phyloP scores from a whole-genome alignment of 2,329 filamentous ascomycete genomes.

The Fusarium kyushuense region DNA sequence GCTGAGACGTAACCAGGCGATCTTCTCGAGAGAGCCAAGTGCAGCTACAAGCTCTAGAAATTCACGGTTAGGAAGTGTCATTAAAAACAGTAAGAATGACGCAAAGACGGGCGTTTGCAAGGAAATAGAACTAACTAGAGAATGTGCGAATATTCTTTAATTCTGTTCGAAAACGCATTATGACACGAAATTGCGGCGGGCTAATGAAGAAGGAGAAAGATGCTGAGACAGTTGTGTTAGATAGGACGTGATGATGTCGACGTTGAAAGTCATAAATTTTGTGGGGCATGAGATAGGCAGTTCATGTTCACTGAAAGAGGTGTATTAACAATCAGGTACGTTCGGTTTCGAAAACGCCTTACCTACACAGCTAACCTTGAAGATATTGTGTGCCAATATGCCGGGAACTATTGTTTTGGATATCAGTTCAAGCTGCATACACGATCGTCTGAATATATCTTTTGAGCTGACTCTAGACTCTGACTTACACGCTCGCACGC shows the following conservation, averaged over 20 bases:
- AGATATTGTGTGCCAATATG: too few species aligned
- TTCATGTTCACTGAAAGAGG: not conserved
- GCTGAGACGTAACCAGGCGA: constrained; percentile 91
- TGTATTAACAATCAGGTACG: not conserved
- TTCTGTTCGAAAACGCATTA: constrained; percentile 75
- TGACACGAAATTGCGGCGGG: constrained; percentile 40
- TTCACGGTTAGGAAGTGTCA: constrained; percentile 5
- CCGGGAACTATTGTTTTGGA: not conserved
- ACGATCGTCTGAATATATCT: not conserved
- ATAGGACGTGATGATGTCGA: constrained; percentile 26
- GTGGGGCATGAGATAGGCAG: constrained; percentile 24
- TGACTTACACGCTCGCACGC: too few species aligned
- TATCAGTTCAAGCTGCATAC: not conserved
- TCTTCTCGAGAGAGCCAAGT: constrained; percentile 77
- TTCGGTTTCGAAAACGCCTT: too few species aligned
- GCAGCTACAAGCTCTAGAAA: constrained; percentile 71
- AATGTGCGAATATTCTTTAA: constrained; percentile 75
- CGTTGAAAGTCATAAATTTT: constrained; percentile 23
- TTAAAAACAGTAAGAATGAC: not conserved
- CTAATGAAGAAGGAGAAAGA: constrained; percentile 4
- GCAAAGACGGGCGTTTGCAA: not conserved
- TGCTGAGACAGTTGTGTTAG: not conserved
- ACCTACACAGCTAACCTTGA: not conserved
- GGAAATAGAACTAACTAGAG: constrained; percentile 61
- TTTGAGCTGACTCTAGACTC: not conserved